Base-by-base conservation (phyloP, 805 yeast species). In the Kodamaea nitidulidarum region DNA sequence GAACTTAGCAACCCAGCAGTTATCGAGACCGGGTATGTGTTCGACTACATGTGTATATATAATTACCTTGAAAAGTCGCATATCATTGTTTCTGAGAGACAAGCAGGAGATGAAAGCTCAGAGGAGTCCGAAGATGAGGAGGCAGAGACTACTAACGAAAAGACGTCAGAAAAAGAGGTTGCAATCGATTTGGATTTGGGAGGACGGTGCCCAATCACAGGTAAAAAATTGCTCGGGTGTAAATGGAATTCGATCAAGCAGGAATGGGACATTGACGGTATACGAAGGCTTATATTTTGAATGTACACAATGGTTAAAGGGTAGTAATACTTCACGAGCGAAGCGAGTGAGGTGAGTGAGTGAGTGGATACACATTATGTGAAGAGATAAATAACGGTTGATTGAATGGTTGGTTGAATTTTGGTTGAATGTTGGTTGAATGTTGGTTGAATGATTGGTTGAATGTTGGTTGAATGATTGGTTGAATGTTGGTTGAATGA, bases 1-100 rank as follows among this genome's bases (percentile, higher is more conserved):
- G 65, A 58, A 12, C 75, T 88, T 10, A 75, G 74, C 22, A 88
- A 86, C 50, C 96, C 96, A 3, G 87, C 95, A 0, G 76, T 84
- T 9, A 78, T 91, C 25, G 98, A 90, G 55, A 88, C 98, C 0
- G 98, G 98, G 0, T 81, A 79, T 46, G 95, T 88, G 0, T 85
- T 83, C 49, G 88, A 96, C 60, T 88, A 90, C 59, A 78, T 86
- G 9, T 93, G 98, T 60, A 87, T 90, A 11, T 78, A 78, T 52
- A 73, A 75, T 35, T 76, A 76, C 52, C 65, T 90, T 32, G 68
- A 75, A 20, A 71, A 75, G 32, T 67, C 73, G 2, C 71, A 67
- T 41, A 60, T 60, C 29, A 46, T 61, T 4, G 62, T 61, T 8
- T 45, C 52, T 5, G 51, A 48, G 15, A 51, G 45, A 30, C 28